Conservation (phyloP, 1,139 yeast species). For the Dujonia santamariae region DNA sequence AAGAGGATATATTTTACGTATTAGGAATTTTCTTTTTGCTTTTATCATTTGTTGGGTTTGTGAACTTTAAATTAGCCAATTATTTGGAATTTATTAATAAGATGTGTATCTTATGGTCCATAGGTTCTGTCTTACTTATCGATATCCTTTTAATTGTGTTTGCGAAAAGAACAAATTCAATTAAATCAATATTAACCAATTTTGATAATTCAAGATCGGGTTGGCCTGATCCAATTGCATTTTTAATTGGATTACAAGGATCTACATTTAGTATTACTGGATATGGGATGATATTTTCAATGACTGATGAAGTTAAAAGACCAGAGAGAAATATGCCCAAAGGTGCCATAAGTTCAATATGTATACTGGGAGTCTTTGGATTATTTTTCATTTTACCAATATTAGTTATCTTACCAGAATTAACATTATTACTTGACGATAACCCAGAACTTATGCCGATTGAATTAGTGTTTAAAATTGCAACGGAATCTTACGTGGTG, state of each 20-base stretch:
- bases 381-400: slow-evolving; percentile 70
- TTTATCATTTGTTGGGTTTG: slow-evolving; percentile 56
- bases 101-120: slow-evolving; percentile 69
- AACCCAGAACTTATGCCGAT: slow-evolving; percentile 66
- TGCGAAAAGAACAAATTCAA: slow-evolving; percentile 58
- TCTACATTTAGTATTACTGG: slow-evolving; percentile 80
- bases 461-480: slow-evolving; percentile 62
- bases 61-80: slow-evolving; percentile 58
- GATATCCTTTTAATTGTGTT: slow-evolving; percentile 60
- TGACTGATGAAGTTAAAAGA: slow-evolving; percentile 76
- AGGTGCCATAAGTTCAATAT: slow-evolving; percentile 66
- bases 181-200: slow-evolving; percentile 58
- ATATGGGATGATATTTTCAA: slow-evolving; percentile 76
- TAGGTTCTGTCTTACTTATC: slow-evolving; percentile 66
- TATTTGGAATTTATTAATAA: slow-evolving; percentile 62
- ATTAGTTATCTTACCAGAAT: slow-evolving; percentile 67
- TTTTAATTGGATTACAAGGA: slow-evolving; percentile 72
- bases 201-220: slow-evolving; percentile 73
- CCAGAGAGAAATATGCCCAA: slow-evolving; percentile 79
- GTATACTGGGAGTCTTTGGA: slow-evolving; percentile 65
- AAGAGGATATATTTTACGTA: slow-evolving; percentile 54
- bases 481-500: slow-evolving; percentile 65
- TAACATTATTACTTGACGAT: slow-evolving; percentile 51
- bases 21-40: slow-evolving; percentile 53
- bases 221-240: slow-evolving; percentile 66